phyloP scores from a whole-genome alignment of 768 basidiomycete genomes.

The Boletus rubescentipes region DNA sequence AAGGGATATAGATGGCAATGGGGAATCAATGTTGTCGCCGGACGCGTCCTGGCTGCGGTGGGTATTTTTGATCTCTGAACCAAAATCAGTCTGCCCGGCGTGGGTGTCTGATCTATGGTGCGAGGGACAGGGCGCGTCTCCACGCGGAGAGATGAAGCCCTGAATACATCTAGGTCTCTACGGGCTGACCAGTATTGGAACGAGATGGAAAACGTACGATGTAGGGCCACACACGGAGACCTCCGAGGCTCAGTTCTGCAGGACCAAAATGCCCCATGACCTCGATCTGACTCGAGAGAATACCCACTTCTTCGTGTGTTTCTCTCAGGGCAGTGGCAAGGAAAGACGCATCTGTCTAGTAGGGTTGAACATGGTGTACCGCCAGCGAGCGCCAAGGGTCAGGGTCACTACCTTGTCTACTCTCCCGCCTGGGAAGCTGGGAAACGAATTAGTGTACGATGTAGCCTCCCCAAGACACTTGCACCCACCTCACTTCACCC shows the following conservation, averaged over 20 bases:
- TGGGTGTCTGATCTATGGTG: background rate
- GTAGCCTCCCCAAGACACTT: background rate
- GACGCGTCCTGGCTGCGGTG: background rate
- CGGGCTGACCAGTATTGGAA: background rate
- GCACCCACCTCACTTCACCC: conserved; percentile 76
- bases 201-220: conserved; percentile 51
- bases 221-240: conserved; percentile 72
- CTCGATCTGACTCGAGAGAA: conserved; percentile 58
- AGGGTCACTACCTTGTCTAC: conserved; percentile 53
- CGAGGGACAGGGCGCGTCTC: background rate
- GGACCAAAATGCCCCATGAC: conserved; percentile 66
- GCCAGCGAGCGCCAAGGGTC: background rate
- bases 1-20: conserved; percentile 62
- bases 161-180: background rate
- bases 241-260: conserved; percentile 54
- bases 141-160: conserved; percentile 42
- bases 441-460: background rate
- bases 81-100: background rate
- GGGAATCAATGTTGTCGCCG: conserved; percentile 32
- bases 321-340: conserved; percentile 65
- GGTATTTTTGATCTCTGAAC: background rate
- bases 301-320: conserved; percentile 71
- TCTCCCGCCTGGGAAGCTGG: conserved; percentile 74
- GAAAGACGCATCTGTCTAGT: conserved; percentile 52
- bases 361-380: background rate